Conservation (phyloP, 352 stramenopile genomes). For the Globisporangium recalcitrans region DNA sequence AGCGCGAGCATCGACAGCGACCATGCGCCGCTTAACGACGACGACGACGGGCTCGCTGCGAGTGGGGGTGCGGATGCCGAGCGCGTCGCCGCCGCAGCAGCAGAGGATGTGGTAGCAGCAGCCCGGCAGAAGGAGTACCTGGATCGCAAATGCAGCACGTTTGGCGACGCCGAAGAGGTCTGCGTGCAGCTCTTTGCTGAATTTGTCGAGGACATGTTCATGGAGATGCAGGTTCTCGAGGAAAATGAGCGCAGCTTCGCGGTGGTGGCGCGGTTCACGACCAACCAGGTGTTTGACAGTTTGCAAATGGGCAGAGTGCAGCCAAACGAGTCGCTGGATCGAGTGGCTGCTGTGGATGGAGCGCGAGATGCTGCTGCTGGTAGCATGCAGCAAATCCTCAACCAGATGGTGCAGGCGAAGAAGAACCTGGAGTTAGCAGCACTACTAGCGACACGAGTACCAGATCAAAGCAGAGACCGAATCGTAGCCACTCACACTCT, state of each 20-base stretch:
- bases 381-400: constrained; percentile 16
- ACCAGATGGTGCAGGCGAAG: background rate
- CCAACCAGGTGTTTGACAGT: constrained; percentile 21
- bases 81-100: background rate
- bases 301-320: constrained; percentile 19
- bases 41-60: background rate
- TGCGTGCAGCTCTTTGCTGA: constrained; percentile 29
- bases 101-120: background rate
- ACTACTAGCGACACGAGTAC: background rate
- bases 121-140: constrained; percentile 1
- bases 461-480: background rate
- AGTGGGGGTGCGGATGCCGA: background rate
- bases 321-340: constrained; percentile 23
- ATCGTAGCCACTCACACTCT: constrained; percentile 6
- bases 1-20: constrained; percentile 5
- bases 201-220: constrained; percentile 36
- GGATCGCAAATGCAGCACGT: constrained; percentile 4
- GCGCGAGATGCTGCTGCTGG: background rate
- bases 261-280: constrained; percentile 19
- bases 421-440: constrained; percentile 12
- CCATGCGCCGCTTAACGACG: background rate
- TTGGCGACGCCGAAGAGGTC: constrained; percentile 35
- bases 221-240: constrained; percentile 34
- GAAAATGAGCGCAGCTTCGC: constrained; percentile 28
- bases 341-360: background rate